Evolutionary conservation across 805 yeast genomes (phyloP).

Genomic region (Schizosaccharomyces cryophilus): DNA sequence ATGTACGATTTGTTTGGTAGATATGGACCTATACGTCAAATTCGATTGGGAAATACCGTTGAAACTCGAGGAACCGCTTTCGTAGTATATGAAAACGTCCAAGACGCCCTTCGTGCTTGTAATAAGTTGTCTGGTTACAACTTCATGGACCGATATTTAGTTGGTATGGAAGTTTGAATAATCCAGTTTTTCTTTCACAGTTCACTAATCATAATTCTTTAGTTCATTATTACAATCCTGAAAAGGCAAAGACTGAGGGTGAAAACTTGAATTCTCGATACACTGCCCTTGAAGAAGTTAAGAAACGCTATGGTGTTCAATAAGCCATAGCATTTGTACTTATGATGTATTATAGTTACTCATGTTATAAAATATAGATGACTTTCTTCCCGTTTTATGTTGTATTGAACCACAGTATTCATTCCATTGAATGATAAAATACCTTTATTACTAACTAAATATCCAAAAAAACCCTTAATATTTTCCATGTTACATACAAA

Average conservation of each 20-base stretch:
- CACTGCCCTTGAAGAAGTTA: neutral
- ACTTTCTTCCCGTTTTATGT: too few relatives aligned
- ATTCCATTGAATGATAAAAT: too few relatives aligned
- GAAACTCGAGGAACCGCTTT: conserved; percentile 29
- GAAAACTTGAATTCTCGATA: neutral
- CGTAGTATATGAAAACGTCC: conserved; percentile 26
- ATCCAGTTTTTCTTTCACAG: neutral
- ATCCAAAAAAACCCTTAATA: neutral
- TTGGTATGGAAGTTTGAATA: conserved; percentile 11
- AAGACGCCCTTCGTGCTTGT: conserved; percentile 26
- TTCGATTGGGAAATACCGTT: conserved; percentile 13
- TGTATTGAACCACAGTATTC: too few relatives aligned
- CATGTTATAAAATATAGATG: too few relatives aligned
- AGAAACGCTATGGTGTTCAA: neutral
- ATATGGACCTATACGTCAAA: conserved; percentile 26
- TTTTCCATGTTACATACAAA: neutral
- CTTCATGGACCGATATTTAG: conserved; percentile 32
- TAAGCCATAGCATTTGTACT: neutral
- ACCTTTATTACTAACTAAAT: neutral
- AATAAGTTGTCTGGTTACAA: conserved; percentile 36
- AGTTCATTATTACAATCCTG: conserved; percentile 1
- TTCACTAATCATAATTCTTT: neutral
- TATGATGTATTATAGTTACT: too few relatives aligned
- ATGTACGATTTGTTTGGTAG: conserved; percentile 29
- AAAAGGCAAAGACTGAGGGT: neutral